A percentile compares a stretch with the other conserved stretches of the same genome.
Conservation (phyloP, 805 yeast genomes). For the Ascoidea asiatica region DNA sequence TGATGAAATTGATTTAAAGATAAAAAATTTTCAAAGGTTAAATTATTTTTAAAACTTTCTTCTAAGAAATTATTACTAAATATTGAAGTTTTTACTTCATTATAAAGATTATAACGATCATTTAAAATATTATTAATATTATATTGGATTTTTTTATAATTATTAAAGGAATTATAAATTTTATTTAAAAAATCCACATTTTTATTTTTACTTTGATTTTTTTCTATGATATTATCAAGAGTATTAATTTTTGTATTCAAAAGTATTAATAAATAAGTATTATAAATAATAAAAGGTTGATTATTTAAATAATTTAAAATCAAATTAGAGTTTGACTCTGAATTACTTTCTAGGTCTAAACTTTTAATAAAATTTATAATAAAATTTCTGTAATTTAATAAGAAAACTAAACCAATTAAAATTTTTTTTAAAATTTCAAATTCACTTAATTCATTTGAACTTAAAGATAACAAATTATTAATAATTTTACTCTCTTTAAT, state of each 20-base stretch:
- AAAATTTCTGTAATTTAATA: not conserved
- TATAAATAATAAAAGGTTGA: slow-evolving; percentile 1
- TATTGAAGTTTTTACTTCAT: not conserved
- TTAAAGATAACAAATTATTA: not conserved
- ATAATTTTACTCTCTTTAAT: not conserved
- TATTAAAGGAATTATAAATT: not conserved
- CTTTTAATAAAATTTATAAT: not conserved
- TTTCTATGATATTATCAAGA: slow-evolving; percentile 2
- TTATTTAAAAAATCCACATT: not conserved
- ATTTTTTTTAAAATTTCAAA: not conserved
- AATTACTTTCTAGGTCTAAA: not conserved
- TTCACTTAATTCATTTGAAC: not conserved
- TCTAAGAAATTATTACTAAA: slow-evolving; percentile 1
- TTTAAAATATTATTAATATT: not conserved
- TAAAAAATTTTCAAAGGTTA: not conserved
- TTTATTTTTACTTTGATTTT: not conserved
- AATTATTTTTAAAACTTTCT: not conserved
- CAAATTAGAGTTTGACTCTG: not conserved
- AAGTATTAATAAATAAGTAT: not conserved
- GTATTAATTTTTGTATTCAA: not conserved
- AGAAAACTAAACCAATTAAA: slow-evolving; percentile 1
- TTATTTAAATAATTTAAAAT: not conserved
- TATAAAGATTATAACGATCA: not conserved
- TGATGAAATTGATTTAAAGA: not conserved
- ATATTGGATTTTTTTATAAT: not conserved